Evolutionary conservation across 176 grass and related monocot genomes (phyloP), one percentile per base, ranked within the genome.

Genomic region (Hordeum marinum): DNA sequence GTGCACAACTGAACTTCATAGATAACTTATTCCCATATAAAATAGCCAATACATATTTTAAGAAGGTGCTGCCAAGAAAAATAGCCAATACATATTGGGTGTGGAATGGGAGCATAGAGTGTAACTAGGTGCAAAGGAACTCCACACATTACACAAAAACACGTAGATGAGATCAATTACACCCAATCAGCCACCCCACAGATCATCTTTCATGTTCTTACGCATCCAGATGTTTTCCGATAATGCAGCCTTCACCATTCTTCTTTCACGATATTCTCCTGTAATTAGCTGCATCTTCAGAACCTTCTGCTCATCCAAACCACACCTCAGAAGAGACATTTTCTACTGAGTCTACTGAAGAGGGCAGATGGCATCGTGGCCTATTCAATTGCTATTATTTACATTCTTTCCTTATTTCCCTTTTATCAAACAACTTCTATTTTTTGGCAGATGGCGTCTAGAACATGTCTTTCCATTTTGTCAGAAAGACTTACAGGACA

Each of bases 1-100:
- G 20, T 69, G 9, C 24, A 48, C 20, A 67, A 24, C 55, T 35
- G 24, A 10, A 69, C 17, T 36, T 68, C 17, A 21, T 21, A 68
- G 74, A 84, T 23, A 75, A 79, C 2, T 62, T 25, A 61, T 34
- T 80, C 21, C 21, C 46, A 43, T 60, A 17, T 48, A 89, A 69
- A 43, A 82, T 4, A 82, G 26, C 4, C 67, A 80, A 66, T 72
- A 74, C 18, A 46, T 36, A 26, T 50, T 40, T 52, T 52, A 7
- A 52, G 48, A 52, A 52, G 2, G 15, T 17, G 48, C 48, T 52
- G 48, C 48, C 48, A 52, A 18, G 48, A 52, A 85, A 69, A 43
- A 82, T 12, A 82, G 55, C 2, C 75, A 67, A 58, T 63, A 74
- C 18, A 61, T 25, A 26, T 40, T 40, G 66, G 66, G 66, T 39